phyloP scores from a whole-genome alignment of 805 yeast genomes.

The Komagataella phaffii region DNA sequence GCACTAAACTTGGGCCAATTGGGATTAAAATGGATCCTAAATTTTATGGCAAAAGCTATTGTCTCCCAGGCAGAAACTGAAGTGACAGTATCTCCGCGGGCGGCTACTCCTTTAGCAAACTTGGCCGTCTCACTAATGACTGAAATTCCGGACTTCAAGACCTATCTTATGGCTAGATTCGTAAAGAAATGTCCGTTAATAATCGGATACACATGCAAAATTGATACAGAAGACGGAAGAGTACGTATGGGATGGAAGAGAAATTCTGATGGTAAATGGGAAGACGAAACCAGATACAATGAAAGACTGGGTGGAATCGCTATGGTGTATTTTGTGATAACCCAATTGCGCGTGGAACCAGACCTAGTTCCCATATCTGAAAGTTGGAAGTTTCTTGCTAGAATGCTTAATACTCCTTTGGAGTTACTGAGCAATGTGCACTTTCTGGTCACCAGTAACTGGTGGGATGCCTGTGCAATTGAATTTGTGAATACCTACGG shows the following conservation, averaged over 20 bases:
- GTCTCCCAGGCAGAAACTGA: slow-evolving; percentile 92
- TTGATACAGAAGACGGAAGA: slow-evolving; percentile 76
- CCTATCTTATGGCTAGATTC: slow-evolving; percentile 60
- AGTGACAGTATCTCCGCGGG: slow-evolving; percentile 62
- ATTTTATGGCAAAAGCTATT: slow-evolving; percentile 73
- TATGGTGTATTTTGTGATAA: slow-evolving; percentile 66
- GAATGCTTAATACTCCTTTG: slow-evolving; percentile 46
- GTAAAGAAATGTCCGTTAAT: slow-evolving; percentile 85
- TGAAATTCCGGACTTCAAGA: slow-evolving; percentile 33
- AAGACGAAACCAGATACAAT: slow-evolving; percentile 53
- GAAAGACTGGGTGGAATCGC: slow-evolving; percentile 83
- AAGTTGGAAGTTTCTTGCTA: slow-evolving; percentile 63
- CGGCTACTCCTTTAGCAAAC: slow-evolving; percentile 70
- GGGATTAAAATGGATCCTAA: slow-evolving; percentile 62
- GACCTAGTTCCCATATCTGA: slow-evolving; percentile 39
- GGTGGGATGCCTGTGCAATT: slow-evolving; percentile 83
- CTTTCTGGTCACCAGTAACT: slow-evolving; percentile 55
- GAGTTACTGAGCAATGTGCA: slow-evolving; percentile 51
- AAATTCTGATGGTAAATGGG: slow-evolving; percentile 33
- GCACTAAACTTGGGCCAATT: slow-evolving; percentile 29
- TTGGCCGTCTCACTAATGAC: slow-evolving; percentile 42
- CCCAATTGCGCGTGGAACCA: slow-evolving; percentile 26
- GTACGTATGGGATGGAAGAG: slow-evolving; percentile 80
- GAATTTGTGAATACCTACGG: slow-evolving; percentile 49
- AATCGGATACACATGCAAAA: slow-evolving; percentile 66